These are phyloP conservation scores for Cystobasidiaceae sp. DNA, from an alignment of 1,284 basidiomycete genomes.

Conservation along the genomic window DNA sequence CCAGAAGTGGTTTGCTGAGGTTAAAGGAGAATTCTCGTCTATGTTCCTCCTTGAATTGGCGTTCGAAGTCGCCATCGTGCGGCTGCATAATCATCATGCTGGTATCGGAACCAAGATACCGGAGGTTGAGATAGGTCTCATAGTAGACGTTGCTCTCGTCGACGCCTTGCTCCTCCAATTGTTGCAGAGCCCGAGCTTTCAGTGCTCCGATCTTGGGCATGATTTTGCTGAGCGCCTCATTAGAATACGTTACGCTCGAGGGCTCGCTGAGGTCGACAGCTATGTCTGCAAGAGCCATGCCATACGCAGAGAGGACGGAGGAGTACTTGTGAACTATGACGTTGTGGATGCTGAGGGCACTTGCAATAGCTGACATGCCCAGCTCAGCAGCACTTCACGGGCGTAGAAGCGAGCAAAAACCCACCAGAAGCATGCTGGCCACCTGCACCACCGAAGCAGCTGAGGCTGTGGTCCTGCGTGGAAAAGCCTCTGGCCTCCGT, in stretches of 20 bases:
- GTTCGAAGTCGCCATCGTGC: constrained; percentile 60
- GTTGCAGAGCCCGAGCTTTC: constrained; percentile 57
- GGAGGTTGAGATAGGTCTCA: constrained; percentile 84
- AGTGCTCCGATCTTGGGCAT: constrained; percentile 63
- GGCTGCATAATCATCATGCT: constrained; percentile 75
- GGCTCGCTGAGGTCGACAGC: constrained; percentile 35
- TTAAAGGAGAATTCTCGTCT: constrained; percentile 71
- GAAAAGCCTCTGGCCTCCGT: constrained; percentile 37
- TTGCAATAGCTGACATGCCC: constrained; percentile 77
- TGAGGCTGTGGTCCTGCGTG: constrained; percentile 24
- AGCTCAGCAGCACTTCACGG: constrained; percentile 51
- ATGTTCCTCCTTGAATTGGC: constrained; percentile 59
- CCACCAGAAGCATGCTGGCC: constrained; percentile 11
- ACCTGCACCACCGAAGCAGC: constrained; percentile 37
- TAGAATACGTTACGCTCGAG: constrained; percentile 31
- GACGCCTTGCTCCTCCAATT: constrained; percentile 75
- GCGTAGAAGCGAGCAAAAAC: background rate
- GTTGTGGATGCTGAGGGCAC: constrained; percentile 70
- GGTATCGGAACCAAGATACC: constrained; percentile 68
- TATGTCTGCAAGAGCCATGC: constrained; percentile 77
- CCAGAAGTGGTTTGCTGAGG: constrained; percentile 64
- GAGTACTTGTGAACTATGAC: constrained; percentile 81
- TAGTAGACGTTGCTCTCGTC: constrained; percentile 60
- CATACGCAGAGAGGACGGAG: constrained; percentile 82
- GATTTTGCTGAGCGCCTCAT: constrained; percentile 54